Conservation (phyloP, 2,329 filamentous ascomycete genomes). For the Neofusicoccum sp. region DNA sequence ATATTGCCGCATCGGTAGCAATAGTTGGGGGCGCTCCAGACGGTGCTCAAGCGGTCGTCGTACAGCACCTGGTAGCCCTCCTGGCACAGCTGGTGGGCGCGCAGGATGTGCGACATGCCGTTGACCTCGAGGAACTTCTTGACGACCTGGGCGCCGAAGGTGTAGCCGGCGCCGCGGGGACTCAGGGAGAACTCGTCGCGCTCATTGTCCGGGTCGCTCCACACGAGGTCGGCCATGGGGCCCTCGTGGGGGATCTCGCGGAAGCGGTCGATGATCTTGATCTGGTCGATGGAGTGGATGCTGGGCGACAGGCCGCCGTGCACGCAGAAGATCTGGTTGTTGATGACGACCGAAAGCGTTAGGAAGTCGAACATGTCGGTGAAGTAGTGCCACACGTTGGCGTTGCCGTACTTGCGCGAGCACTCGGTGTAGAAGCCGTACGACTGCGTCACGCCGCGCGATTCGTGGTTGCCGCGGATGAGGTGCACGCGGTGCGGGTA, state of each 20-base stretch:
- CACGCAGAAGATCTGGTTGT: slow-evolving; percentile 98
- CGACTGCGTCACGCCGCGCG: slow-evolving; percentile 93
- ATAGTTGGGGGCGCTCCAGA: slow-evolving; percentile 81
- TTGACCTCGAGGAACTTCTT: slow-evolving; percentile 98
- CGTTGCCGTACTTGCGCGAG: slow-evolving; percentile 95
- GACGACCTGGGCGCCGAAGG: slow-evolving; percentile 95
- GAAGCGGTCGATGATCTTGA: slow-evolving; percentile 99
- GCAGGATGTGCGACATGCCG: slow-evolving; percentile 93
- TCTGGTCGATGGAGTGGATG: slow-evolving; percentile 98
- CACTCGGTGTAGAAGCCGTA: slow-evolving; percentile 99
- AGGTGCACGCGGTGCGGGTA: slow-evolving; percentile 94
- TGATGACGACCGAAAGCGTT: slow-evolving; percentile 94
- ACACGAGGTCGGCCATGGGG: slow-evolving; percentile 98
- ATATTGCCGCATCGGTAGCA: slow-evolving; percentile 96
- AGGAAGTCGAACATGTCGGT: slow-evolving; percentile 99
- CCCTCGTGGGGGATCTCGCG: slow-evolving; percentile 98
- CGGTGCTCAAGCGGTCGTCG: slow-evolving; percentile 89
- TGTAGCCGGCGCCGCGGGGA: slow-evolving; percentile 91
- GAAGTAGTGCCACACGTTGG: slow-evolving; percentile 99
- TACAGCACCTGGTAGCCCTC: slow-evolving; percentile 97
- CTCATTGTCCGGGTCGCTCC: slow-evolving; percentile 97
- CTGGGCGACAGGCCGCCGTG: slow-evolving; percentile 73
- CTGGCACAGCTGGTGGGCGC: slow-evolving; percentile 97
- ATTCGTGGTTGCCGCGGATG: slow-evolving; percentile 97
- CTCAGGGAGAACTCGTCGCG: slow-evolving; percentile 95